A percentile compares a stretch with the other conserved stretches of the same genome.
These are phyloP conservation scores for Agaricus blazei DNA, from an alignment of 768 basidiomycete genomes.

Conservation along the genomic window DNA sequence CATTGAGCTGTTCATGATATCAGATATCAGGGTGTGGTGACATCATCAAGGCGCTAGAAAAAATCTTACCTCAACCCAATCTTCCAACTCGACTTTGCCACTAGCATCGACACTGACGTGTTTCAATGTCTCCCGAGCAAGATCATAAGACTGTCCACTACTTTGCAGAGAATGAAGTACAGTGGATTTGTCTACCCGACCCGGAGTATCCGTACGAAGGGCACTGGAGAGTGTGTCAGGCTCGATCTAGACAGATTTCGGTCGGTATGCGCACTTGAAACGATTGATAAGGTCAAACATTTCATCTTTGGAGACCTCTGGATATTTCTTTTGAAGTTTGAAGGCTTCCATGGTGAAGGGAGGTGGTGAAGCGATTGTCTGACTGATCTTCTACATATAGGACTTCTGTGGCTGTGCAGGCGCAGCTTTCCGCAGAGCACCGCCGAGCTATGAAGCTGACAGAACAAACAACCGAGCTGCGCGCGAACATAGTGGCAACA, in stretches of 20 bases:
- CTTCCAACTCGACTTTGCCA: slow-evolving; percentile 94
- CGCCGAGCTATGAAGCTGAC: no score
- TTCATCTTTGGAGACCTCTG: slow-evolving; percentile 87
- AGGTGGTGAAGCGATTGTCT: slow-evolving; percentile 8
- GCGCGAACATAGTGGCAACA: no score
- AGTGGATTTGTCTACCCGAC: slow-evolving; percentile 75
- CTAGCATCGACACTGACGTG: slow-evolving; percentile 90
- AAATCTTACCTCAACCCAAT: slow-evolving; percentile 90
- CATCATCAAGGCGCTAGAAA: slow-evolving; percentile 1
- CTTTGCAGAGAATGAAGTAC: slow-evolving; percentile 76
- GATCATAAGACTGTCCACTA: slow-evolving; percentile 86
- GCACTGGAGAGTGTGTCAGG: slow-evolving; percentile 36
- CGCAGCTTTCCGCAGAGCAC: slow-evolving; percentile 1
- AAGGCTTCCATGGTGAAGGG: slow-evolving; percentile 65
- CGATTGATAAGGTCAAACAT: slow-evolving; percentile 91
- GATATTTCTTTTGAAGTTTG: slow-evolving; percentile 87
- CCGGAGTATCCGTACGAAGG: slow-evolving; percentile 74
- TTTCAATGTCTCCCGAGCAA: slow-evolving; percentile 87
- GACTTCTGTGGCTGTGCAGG: slow-evolving; percentile 8
- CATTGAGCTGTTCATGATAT: slow-evolving; percentile 57
- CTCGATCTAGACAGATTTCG: slow-evolving; percentile 1
- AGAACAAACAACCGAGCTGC: no score
- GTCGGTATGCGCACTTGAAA: slow-evolving; percentile 75
- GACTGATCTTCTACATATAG: slow-evolving; percentile 11
- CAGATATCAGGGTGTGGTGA: slow-evolving; percentile 15